Percentiles rank a stretch among this genome's conserved stretches.
phyloP scores from a whole-genome alignment of 768 basidiomycete genomes.

The Phlebiopsis flavidoalba region DNA sequence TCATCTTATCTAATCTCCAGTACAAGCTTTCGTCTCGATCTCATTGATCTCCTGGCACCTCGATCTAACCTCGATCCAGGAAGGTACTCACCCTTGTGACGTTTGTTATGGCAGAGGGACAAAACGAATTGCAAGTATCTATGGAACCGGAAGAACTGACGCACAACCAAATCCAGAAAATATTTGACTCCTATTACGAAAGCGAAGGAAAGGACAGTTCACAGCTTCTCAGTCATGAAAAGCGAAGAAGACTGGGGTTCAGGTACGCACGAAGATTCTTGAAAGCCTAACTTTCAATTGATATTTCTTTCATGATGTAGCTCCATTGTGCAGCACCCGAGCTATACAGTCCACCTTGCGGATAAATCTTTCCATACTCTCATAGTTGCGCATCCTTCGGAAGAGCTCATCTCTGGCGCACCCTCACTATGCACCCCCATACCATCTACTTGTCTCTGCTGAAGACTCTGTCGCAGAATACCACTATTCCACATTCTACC shows the following conservation, averaged over 20 bases:
- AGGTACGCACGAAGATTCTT: not conserved
- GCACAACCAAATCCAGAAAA: not conserved
- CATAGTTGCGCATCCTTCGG: conserved; percentile 12
- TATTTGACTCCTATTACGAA: not conserved
- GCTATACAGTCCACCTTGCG: conserved; percentile 19
- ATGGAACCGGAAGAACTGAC: no score
- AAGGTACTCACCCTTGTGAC: no score
- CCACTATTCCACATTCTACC: conserved; percentile 46
- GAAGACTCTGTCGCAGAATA: conserved; percentile 12
- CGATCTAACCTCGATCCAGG: no score
- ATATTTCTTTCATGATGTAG: conserved; percentile 2
- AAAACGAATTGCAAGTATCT: no score
- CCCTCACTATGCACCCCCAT: conserved; percentile 21
- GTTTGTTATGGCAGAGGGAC: no score
- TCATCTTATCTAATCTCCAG: no score
- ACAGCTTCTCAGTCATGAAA: not conserved
- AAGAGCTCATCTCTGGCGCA: conserved; percentile 15
- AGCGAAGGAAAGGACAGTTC: not conserved
- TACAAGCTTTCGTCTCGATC: no score
- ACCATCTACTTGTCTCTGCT: not conserved
- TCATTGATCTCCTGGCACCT: no score
- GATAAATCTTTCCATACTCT: conserved; percentile 19
- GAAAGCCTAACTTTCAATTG: not conserved
- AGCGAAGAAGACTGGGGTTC: not conserved
- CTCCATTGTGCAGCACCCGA: conserved; percentile 19